Conservation (phyloP, 1,284 basidiomycete genomes). For the Austropuccinia psidii region DNA sequence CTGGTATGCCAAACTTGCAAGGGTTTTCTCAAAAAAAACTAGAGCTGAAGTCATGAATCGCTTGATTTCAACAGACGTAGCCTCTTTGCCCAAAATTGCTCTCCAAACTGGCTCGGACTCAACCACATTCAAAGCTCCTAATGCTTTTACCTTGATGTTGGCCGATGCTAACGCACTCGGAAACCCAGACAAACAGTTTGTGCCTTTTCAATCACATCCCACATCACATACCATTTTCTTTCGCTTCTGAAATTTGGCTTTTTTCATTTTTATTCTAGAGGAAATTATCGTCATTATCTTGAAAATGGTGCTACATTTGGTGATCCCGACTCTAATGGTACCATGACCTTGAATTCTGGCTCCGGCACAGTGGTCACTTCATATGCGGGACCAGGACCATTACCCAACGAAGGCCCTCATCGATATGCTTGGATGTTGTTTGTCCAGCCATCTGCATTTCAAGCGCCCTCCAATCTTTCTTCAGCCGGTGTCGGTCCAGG, state of each 20-base stretch:
- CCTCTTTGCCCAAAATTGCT: slow-evolving; percentile 6
- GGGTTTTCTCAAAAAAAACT: not conserved
- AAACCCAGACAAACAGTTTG: slow-evolving; percentile 17
- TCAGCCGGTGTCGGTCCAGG: not conserved
- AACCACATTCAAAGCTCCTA: slow-evolving; percentile 1
- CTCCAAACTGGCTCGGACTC: not conserved
- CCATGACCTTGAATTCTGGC: not conserved
- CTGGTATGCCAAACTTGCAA: not conserved
- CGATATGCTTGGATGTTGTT: slow-evolving; percentile 30
- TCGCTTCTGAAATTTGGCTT: not conserved
- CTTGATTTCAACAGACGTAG: not conserved
- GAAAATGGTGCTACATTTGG: slow-evolving; percentile 24
- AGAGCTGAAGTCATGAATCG: not conserved
- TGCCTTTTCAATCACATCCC: not conserved
- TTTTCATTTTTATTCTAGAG: not conserved
- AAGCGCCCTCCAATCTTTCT: slow-evolving; percentile 11
- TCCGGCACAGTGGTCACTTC: slow-evolving; percentile 7
- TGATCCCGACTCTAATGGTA: not conserved
- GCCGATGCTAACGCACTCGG: slow-evolving; percentile 23
- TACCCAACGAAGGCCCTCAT: slow-evolving; percentile 12
- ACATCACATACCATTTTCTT: not conserved
- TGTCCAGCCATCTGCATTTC: not conserved
- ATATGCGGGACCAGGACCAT: slow-evolving; percentile 16
- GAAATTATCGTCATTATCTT: slow-evolving; percentile 18
- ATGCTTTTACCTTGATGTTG: slow-evolving; percentile 20